A percentile compares a stretch with the other conserved stretches of the same genome.
Evolutionary conservation across 495 filamentous ascomycete species (phyloP).

Genomic region (Durotheca rogersii): DNA sequence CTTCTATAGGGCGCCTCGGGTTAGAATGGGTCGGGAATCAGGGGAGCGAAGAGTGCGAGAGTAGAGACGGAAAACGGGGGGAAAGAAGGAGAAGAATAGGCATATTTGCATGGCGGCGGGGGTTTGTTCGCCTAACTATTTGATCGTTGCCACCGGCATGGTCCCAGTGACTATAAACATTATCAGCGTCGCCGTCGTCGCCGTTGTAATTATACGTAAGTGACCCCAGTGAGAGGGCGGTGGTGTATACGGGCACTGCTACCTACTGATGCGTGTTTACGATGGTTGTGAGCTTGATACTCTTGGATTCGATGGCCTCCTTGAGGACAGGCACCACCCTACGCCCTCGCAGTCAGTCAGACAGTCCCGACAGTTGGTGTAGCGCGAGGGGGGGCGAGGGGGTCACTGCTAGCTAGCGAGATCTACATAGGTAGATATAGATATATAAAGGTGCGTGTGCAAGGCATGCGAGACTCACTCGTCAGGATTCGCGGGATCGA

Average conservation of each 20-base stretch:
- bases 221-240: background rate
- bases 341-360: constrained; percentile 8
- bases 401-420: too few species aligned
- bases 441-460: too few species aligned
- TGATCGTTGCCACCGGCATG: constrained; percentile 90
- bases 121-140: constrained; percentile 65
- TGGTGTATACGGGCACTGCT: too few species aligned
- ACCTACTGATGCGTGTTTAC: constrained; percentile 96
- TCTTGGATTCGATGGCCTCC: constrained; percentile 64
- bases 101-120: background rate
- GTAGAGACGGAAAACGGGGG: too few species aligned
- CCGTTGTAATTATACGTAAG: too few species aligned
- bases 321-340: constrained; percentile 83
- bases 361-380: background rate
- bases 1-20: constrained; percentile 55
- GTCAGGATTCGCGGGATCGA: constrained; percentile 89
- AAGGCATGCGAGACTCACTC: constrained; percentile 64
- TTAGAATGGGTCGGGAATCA: too few species aligned
- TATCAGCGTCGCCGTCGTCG: constrained; percentile 1
- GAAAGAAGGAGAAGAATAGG: background rate
- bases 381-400: too few species aligned
- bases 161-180: constrained; percentile 73
- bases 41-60: too few species aligned
- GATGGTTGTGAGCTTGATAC: constrained; percentile 82
- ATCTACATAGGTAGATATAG: too few species aligned